phyloP scores from a whole-genome alignment of 1,139 yeast species.

The Hyphopichia khmerensis region DNA sequence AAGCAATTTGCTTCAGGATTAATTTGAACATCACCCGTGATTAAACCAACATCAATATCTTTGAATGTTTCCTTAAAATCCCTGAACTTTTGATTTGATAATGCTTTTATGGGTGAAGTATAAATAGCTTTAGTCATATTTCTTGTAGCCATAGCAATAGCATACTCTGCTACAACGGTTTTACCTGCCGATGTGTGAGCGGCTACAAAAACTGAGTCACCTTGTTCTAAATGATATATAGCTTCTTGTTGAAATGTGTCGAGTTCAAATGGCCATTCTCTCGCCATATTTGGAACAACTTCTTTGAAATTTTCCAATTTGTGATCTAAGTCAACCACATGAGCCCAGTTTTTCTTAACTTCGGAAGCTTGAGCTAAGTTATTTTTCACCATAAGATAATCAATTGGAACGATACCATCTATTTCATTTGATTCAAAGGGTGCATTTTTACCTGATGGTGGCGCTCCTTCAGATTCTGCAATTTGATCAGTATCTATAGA shows the following conservation, averaged over 20 bases:
- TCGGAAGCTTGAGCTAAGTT: conserved; percentile 28
- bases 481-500: neutral
- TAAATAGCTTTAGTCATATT: conserved; percentile 91
- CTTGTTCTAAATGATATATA: conserved; percentile 91
- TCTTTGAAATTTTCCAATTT: conserved; percentile 80
- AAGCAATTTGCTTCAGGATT: conserved; percentile 96
- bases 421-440: conserved; percentile 49
- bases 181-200: conserved; percentile 97
- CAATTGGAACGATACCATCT: conserved; percentile 76
- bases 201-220: conserved; percentile 96
- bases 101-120: conserved; percentile 90
- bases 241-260: conserved; percentile 98
- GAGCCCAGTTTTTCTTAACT: conserved; percentile 82
- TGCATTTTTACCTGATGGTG: conserved; percentile 5
- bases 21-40: conserved; percentile 97
- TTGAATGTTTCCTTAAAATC: conserved; percentile 83
- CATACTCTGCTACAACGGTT: conserved; percentile 91
- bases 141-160: conserved; percentile 88
- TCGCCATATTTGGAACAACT: conserved; percentile 88
- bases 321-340: conserved; percentile 84
- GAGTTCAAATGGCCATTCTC: conserved; percentile 88
- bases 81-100: conserved; percentile 91
- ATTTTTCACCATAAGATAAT: conserved; percentile 30
- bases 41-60: conserved; percentile 84
- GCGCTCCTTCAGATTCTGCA: neutral